phyloP scores from a whole-genome alignment of 2,329 filamentous ascomycete species.

The Pseudogymnoascus sp. region DNA sequence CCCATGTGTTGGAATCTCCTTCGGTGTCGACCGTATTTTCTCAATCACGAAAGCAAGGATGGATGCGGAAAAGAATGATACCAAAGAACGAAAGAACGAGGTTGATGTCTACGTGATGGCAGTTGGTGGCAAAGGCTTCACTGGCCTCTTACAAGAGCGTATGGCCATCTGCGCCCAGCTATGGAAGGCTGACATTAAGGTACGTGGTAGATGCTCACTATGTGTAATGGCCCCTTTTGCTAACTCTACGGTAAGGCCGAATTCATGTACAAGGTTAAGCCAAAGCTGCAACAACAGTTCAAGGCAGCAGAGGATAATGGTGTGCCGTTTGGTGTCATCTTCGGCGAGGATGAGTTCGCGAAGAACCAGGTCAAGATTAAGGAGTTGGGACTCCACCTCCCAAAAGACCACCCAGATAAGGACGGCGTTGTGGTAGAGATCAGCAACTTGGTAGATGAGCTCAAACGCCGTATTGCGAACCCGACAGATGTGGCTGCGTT shows the following conservation, averaged over 20 bases:
- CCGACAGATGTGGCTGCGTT: slow-evolving; percentile 26
- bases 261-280: slow-evolving; percentile 83
- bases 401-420: slow-evolving; percentile 78
- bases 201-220: slow-evolving; percentile 26
- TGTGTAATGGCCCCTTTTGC: not conserved
- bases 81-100: slow-evolving; percentile 56
- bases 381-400: slow-evolving; percentile 60
- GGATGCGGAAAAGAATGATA: slow-evolving; percentile 49
- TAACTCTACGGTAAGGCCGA: slow-evolving; percentile 49
- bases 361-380: slow-evolving; percentile 82
- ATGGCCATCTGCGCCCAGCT: slow-evolving; percentile 69
- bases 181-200: slow-evolving; percentile 83
- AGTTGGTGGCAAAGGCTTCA: slow-evolving; percentile 79
- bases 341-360: slow-evolving; percentile 83
- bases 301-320: slow-evolving; percentile 75
- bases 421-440: slow-evolving; percentile 70
- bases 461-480: slow-evolving; percentile 41
- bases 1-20: slow-evolving; percentile 85
- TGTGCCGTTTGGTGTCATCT: slow-evolving; percentile 77
- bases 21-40: slow-evolving; percentile 93
- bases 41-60: slow-evolving; percentile 77
- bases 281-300: slow-evolving; percentile 82
- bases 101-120: slow-evolving; percentile 94
- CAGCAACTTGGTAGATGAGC: slow-evolving; percentile 52
- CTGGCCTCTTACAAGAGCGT: slow-evolving; percentile 70